phyloP scores from a whole-genome alignment of 1,284 basidiomycete species.

The Ceratobasidium sp. region DNA sequence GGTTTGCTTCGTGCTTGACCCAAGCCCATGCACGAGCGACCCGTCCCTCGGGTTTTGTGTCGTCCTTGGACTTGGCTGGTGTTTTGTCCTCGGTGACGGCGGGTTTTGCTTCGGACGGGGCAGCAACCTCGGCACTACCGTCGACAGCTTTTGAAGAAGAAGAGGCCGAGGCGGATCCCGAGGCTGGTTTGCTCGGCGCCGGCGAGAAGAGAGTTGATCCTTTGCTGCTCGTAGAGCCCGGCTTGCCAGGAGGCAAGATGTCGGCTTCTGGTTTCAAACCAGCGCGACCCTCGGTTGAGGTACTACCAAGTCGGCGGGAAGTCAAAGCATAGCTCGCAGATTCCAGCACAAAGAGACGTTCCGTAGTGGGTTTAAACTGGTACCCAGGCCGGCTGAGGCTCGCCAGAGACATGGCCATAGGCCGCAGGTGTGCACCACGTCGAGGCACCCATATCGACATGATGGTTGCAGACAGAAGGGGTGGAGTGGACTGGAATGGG shows the following conservation, averaged over 20 bases:
- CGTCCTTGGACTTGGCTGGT: slow-evolving; percentile 38
- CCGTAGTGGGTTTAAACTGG: slow-evolving; percentile 26
- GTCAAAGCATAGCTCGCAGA: slow-evolving; percentile 5
- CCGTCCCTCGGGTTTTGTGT: slow-evolving; percentile 64
- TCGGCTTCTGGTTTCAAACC: slow-evolving; percentile 7
- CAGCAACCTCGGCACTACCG: not conserved
- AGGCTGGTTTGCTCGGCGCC: slow-evolving; percentile 14
- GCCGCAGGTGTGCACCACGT: slow-evolving; percentile 24
- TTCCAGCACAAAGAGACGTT: slow-evolving; percentile 16
- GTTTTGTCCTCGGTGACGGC: slow-evolving; percentile 44
- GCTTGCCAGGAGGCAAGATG: not conserved
- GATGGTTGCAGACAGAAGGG: not conserved
- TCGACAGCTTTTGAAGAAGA: not conserved
- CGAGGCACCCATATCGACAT: slow-evolving; percentile 49
- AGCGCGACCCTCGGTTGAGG: slow-evolving; percentile 8
- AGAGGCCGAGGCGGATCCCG: not conserved
- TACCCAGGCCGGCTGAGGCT: slow-evolving; percentile 40
- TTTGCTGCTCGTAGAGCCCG: slow-evolving; percentile 16
- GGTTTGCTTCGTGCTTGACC: slow-evolving; percentile 94
- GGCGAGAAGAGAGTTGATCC: slow-evolving; percentile 36
- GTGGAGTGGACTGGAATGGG: not conserved
- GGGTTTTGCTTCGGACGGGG: slow-evolving; percentile 15
- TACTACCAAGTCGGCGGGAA: slow-evolving; percentile 34
- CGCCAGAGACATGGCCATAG: slow-evolving; percentile 36
- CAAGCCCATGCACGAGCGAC: slow-evolving; percentile 83